Conservation (phyloP, 352 stramenopile species). For the Phytophthora pisi region DNA sequence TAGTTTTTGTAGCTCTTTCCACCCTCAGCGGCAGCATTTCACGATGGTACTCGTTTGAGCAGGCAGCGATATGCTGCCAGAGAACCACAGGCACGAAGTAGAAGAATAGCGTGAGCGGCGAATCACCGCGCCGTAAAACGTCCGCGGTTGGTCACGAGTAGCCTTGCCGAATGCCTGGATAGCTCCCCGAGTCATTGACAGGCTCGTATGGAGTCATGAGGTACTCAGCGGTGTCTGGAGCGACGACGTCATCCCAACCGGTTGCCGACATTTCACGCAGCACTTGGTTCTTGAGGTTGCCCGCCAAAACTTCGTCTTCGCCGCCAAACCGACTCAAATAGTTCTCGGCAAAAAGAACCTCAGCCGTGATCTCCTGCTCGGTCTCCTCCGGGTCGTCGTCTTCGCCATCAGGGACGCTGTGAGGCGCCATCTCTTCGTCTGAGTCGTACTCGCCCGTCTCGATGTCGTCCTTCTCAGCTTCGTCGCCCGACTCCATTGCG, state of each 20-base stretch:
- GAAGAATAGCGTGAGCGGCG: constrained; percentile 14
- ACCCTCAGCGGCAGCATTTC: constrained; percentile 11
- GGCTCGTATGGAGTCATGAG: constrained; percentile 13
- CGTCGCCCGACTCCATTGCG: constrained; percentile 17
- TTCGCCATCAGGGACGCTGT: not conserved
- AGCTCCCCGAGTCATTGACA: not conserved
- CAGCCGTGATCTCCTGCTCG: not conserved
- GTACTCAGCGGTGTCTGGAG: constrained; percentile 5
- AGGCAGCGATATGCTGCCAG: constrained; percentile 27
- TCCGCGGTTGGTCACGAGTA: constrained; percentile 8
- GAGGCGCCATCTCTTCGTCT: not conserved
- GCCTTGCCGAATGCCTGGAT: constrained; percentile 8
- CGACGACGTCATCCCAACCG: constrained; percentile 16
- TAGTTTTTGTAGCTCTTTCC: not conserved
- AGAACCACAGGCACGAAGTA: constrained; percentile 27
- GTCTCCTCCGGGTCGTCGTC: not conserved
- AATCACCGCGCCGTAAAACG: constrained; percentile 7
- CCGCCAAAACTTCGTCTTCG: constrained; percentile 19
- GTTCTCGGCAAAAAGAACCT: constrained; percentile 15
- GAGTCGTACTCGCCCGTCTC: not conserved
- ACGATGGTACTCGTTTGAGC: constrained; percentile 25
- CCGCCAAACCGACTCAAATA: constrained; percentile 13
- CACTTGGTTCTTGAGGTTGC: constrained; percentile 14
- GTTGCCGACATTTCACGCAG: constrained; percentile 10
- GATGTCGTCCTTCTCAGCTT: constrained; percentile 19